Conservation (phyloP, 1,139 yeast species). For the Nakaseomyces uthaithaninus region DNA sequence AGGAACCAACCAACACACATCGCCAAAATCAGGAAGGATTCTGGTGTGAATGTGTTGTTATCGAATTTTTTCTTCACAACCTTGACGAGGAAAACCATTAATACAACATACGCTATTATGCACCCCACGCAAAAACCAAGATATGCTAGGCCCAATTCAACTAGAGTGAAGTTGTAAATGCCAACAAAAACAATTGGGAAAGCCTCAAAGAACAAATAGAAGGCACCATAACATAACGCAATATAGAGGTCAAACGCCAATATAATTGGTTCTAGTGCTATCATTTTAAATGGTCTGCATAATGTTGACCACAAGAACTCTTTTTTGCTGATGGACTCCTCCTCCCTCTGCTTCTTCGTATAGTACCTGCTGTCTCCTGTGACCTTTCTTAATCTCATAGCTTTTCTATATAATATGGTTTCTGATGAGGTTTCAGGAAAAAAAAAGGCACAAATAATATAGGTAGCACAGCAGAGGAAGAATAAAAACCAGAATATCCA, state of each 20-base stretch:
- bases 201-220: conserved; percentile 55
- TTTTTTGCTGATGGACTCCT: conserved; percentile 12
- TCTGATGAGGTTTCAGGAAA: conserved; percentile 47
- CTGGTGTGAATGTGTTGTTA: conserved; percentile 18
- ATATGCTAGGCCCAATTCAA: conserved; percentile 20
- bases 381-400: conserved; percentile 38
- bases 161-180: conserved; percentile 38
- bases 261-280: conserved; percentile 26
- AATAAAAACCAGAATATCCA: conserved; percentile 41
- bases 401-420: conserved; percentile 41
- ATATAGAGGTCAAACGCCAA: conserved; percentile 34
- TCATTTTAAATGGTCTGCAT: conserved; percentile 43
- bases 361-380: conserved; percentile 40
- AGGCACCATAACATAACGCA: conserved; percentile 45
- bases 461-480: conserved; percentile 36
- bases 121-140: conserved; percentile 24
- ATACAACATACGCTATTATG: conserved; percentile 14
- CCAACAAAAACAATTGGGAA: conserved; percentile 48
- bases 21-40: conserved; percentile 14
- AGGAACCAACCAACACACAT: conserved; percentile 16
- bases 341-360: conserved; percentile 19
- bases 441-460: conserved; percentile 33
- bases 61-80: conserved; percentile 13
- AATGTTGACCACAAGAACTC: conserved; percentile 37
- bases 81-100: conserved; percentile 12